phyloP scores from a whole-genome alignment of 805 yeast genomes.

The Sporopachydermia quercuum region DNA sequence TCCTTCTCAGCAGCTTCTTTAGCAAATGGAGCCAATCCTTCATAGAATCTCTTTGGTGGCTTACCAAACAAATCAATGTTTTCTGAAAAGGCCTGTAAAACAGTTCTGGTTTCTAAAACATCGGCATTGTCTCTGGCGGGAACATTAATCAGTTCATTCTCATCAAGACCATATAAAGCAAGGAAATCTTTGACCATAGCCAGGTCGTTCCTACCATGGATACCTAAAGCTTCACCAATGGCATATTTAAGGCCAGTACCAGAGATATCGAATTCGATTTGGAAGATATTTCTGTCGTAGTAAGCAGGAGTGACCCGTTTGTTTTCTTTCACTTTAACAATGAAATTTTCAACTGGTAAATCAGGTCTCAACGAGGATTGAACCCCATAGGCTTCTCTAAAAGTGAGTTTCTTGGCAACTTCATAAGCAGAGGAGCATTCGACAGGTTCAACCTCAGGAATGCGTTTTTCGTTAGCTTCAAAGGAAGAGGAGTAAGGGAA shows the following conservation, averaged over 20 bases:
- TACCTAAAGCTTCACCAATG: constrained; percentile 93
- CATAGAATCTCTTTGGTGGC: constrained; percentile 91
- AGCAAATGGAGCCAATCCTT: constrained; percentile 61
- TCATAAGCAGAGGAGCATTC: constrained; percentile 30
- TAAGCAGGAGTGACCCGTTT: constrained; percentile 80
- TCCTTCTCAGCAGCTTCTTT: constrained; percentile 52
- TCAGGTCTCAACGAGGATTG: constrained; percentile 70
- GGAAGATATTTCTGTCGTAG: constrained; percentile 91
- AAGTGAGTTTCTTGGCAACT: constrained; percentile 55
- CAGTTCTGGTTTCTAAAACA: constrained; percentile 57
- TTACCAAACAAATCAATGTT: constrained; percentile 84
- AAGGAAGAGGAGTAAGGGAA: constrained; percentile 54
- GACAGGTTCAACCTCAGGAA: constrained; percentile 24
- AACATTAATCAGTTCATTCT: constrained; percentile 52
- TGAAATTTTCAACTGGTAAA: constrained; percentile 66
- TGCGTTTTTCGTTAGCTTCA: constrained; percentile 40
- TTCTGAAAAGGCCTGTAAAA: constrained; percentile 66
- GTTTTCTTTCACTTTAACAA: constrained; percentile 84
- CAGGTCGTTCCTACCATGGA: constrained; percentile 75
- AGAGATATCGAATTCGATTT: constrained; percentile 80
- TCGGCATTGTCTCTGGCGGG: constrained; percentile 51
- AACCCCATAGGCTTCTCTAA: constrained; percentile 64
- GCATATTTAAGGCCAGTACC: constrained; percentile 86
- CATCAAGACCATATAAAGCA: constrained; percentile 52
- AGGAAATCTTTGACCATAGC: constrained; percentile 57